Base-by-base conservation (phyloP, 345 rosid genomes). In the Punica granatum region DNA sequence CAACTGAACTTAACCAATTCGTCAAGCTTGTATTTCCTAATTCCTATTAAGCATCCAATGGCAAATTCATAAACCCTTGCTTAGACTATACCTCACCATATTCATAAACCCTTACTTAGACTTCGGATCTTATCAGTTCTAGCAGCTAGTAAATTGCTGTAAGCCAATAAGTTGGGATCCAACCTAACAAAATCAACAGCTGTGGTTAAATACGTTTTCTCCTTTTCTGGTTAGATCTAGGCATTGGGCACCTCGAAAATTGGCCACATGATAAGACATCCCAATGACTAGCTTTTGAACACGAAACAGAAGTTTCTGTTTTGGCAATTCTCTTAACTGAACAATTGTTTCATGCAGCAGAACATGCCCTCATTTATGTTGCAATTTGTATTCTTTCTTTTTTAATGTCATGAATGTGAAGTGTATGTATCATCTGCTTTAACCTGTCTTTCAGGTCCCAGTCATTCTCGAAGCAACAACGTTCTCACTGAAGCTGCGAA, bases 401-500 rank as follows among this genome's bases (percentile, higher is more conserved):
- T 36, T 18, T 39, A 13, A 35, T 25, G 21, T 12, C 61, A 13
- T 12, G 61, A 56, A 1, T 25, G 7, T 26, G 13, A 30, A n/a
- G n/a, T n/a, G n/a, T n/a, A n/a, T n/a, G n/a, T n/a, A n/a, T n/a
- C n/a, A n/a, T n/a, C n/a, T n/a, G n/a, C n/a, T n/a, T n/a, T 13
- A 28, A 56, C 25, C 33, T 28, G 13, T 51, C 58, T n/a, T 33
- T 36, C 81, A 90, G 96, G 98, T 89, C 67, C 98, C 97, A 12
- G 70, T 85, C 41, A 84, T 89, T 77, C 90, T 81, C 11, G 97
- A 89, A 71, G 90, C 98, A 69, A 88, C 89, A 43, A 90, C 96
- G 3, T 90, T 79, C 72, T 90, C 97, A 15, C 83, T 93, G 72
- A 93, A 92, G 73, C 76, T 93, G 76, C 90, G 84, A 48, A 90